Evolutionary conservation across 108 stramenopile species (phyloP).

Genomic region (Nannochloropsis gaditana): DNA sequence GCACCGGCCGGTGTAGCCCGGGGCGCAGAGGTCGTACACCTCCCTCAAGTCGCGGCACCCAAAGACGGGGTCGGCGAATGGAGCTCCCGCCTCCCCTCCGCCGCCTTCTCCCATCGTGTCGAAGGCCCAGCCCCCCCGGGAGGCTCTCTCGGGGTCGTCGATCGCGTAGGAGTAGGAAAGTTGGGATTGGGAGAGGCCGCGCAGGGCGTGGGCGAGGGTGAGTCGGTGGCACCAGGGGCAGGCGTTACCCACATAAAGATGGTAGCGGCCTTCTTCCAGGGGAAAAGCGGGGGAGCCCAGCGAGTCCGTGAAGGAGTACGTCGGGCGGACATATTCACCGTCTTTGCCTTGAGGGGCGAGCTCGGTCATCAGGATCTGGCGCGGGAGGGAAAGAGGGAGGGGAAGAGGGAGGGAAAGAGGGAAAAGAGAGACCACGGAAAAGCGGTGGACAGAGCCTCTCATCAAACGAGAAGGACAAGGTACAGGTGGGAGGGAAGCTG

Average conservation of each 20-base stretch:
- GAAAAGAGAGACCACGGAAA: no score
- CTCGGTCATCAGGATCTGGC: slow-evolving; percentile 45
- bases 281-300: slow-evolving; percentile 45
- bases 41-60: slow-evolving; percentile 37
- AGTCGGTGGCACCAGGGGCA: slow-evolving; percentile 78
- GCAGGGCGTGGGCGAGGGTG: slow-evolving; percentile 52
- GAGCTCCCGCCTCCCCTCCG: neutral
- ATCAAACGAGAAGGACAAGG: no score
- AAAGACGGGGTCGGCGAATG: slow-evolving; percentile 29
- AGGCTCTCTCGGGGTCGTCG: slow-evolving; percentile 38
- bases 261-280: slow-evolving; percentile 66
- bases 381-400: slow-evolving; percentile 24
- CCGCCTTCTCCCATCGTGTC: neutral
- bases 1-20: slow-evolving; percentile 63
- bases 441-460: no score
- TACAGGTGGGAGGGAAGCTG: neutral
- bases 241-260: slow-evolving; percentile 80
- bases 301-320: slow-evolving; percentile 38
- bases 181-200: slow-evolving; percentile 39
- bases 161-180: slow-evolving; percentile 37
- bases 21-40: slow-evolving; percentile 38
- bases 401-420: neutral
- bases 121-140: slow-evolving; percentile 46
- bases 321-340: slow-evolving; percentile 41
- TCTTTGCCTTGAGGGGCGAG: slow-evolving; percentile 41